These are phyloP conservation scores for Immersiella caudata DNA, from an alignment of 495 filamentous ascomycete species.

Conservation along the genomic window DNA sequence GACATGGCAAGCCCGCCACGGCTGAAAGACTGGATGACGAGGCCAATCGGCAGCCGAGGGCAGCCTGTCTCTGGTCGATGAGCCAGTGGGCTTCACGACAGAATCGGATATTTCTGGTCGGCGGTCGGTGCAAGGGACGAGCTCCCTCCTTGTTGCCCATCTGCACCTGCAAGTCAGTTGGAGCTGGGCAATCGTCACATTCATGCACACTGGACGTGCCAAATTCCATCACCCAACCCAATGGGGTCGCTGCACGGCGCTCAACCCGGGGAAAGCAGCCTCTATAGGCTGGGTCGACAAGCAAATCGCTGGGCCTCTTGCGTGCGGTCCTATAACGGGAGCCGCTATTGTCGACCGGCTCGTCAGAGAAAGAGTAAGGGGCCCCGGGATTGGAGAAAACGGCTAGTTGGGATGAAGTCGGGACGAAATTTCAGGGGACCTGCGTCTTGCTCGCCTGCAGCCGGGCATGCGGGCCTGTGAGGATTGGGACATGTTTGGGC, in stretches of 20 bases:
- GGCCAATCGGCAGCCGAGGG: slow-evolving; percentile 16
- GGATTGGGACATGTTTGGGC: slow-evolving; percentile 1
- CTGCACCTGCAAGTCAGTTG: slow-evolving; percentile 11
- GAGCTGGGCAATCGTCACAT: slow-evolving; percentile 9
- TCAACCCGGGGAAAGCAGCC: slow-evolving; percentile 16
- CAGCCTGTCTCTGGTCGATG: not conserved
- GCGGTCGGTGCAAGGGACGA: slow-evolving; percentile 8
- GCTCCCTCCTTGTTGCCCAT: no score
- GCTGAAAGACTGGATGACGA: slow-evolving; percentile 20
- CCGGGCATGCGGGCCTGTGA: slow-evolving; percentile 6
- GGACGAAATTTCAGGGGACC: slow-evolving; percentile 24
- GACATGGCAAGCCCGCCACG: slow-evolving; percentile 20
- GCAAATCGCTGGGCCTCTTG: not conserved
- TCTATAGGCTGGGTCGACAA: slow-evolving; percentile 13
- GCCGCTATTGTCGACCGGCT: slow-evolving; percentile 8
- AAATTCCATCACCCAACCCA: slow-evolving; percentile 17
- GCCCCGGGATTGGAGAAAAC: not conserved
- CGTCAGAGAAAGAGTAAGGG: slow-evolving; percentile 11
- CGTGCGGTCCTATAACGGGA: slow-evolving; percentile 18
- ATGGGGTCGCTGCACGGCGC: slow-evolving; percentile 14
- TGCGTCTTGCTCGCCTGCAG: slow-evolving; percentile 15
- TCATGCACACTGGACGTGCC: slow-evolving; percentile 18
- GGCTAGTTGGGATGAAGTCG: slow-evolving; percentile 1
- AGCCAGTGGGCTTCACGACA: not conserved
- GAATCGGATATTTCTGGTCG: slow-evolving; percentile 10